Conservation (phyloP, 2,329 filamentous ascomycete species). For the Aulographum hederae region DNA sequence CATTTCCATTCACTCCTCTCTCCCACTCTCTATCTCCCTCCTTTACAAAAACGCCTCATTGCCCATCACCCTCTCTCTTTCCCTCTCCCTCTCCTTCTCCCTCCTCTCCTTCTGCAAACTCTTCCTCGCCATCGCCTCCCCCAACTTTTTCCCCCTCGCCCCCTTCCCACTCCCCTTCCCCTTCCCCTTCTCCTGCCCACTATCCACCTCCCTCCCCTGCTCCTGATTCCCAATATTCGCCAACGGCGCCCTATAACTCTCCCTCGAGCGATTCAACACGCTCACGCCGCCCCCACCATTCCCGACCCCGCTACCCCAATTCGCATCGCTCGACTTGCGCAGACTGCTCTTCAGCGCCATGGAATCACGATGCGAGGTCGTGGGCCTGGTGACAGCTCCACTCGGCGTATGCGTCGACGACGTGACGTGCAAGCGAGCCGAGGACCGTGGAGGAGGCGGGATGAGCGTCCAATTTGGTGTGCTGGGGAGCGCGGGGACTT, state of each 20-base stretch:
- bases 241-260: constrained; percentile 1
- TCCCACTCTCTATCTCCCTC: no score
- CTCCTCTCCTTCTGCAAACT: background rate
- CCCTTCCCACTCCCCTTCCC: background rate
- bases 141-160: background rate
- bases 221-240: background rate
- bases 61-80: background rate
- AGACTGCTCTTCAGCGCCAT: background rate
- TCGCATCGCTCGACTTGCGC: background rate
- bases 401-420: background rate
- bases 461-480: background rate
- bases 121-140: background rate
- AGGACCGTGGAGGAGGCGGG: background rate
- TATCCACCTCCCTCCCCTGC: background rate
- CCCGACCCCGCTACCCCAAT: background rate
- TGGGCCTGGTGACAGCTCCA: background rate
- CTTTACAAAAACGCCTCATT: constrained; percentile 1
- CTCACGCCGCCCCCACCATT: background rate
- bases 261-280: background rate
- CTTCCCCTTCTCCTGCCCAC: background rate
- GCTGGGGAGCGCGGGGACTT: background rate
- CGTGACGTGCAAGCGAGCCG: background rate
- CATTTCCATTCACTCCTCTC: no score
- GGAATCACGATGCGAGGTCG: background rate
- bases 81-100: background rate